phyloP scores from a whole-genome alignment of 306 rosid species.

The cucumber (Cucumis sativus) region Cucumber_9930_V3 NC_026657.2:10300001-10300500 shows the following conservation, averaged over 20 bases:
- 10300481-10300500: too few relatives aligned
- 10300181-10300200: constrained; percentile 1
- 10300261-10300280: not conserved
- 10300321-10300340: not conserved
- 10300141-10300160: not conserved
- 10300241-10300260: not conserved
- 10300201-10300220: not conserved
- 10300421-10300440: too few relatives aligned
- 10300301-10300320: too few relatives aligned
- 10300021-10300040: not conserved
- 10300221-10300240: not conserved
- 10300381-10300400: too few relatives aligned
- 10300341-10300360: too few relatives aligned
- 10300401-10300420: too few relatives aligned
- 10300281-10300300: too few relatives aligned
- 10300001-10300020: not conserved
- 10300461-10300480: too few relatives aligned
- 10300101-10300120: not conserved
- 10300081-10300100: not conserved
- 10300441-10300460: too few relatives aligned
- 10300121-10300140: not conserved
- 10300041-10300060: not conserved
- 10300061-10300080: not conserved
- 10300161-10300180: not conserved
- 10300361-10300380: too few relatives aligned